Percentiles rank a stretch among this genome's conserved stretches.
Conservation (phyloP, 129 eudicot genomes). For the Sambucus nigra region DNA sequence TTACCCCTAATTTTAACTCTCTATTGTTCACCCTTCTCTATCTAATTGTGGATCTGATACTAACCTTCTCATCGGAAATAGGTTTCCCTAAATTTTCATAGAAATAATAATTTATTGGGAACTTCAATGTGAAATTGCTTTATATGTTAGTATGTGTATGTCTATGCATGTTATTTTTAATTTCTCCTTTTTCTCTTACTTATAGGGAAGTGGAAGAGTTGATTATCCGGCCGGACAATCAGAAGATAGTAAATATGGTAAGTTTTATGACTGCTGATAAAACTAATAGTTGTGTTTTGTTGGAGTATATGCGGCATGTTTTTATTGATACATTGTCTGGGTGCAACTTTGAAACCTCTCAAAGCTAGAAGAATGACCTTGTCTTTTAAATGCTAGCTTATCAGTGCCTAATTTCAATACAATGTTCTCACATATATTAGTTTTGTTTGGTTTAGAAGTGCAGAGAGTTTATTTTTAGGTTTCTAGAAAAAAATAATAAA, state of each 20-base stretch:
- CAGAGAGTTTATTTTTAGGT: too few species aligned
- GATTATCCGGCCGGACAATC: background rate
- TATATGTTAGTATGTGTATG: background rate
- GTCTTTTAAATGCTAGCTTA: too few species aligned
- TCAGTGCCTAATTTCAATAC: too few species aligned
- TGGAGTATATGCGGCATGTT: too few species aligned
- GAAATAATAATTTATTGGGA: background rate
- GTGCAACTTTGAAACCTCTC: background rate
- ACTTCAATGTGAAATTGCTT: background rate
- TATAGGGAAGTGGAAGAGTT: background rate
- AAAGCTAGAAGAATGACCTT: too few species aligned
- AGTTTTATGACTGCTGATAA: background rate
- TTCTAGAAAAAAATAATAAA: too few species aligned
- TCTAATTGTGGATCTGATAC: background rate
- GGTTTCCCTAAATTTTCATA: background rate
- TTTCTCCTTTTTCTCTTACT: background rate
- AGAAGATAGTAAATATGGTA: conserved; percentile 13
- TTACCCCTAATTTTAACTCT: background rate
- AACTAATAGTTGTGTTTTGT: too few species aligned
- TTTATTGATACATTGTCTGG: too few species aligned
- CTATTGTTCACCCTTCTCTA: background rate
- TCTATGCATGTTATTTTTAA: background rate
- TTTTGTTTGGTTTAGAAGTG: too few species aligned
- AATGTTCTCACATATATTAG: too few species aligned
- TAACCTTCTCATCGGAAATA: background rate